Evolutionary conservation across 257 asterid genomes (phyloP), one percentile per base, ranked within the genome.

Genomic region (Nicotiana sylvestris): DNA sequence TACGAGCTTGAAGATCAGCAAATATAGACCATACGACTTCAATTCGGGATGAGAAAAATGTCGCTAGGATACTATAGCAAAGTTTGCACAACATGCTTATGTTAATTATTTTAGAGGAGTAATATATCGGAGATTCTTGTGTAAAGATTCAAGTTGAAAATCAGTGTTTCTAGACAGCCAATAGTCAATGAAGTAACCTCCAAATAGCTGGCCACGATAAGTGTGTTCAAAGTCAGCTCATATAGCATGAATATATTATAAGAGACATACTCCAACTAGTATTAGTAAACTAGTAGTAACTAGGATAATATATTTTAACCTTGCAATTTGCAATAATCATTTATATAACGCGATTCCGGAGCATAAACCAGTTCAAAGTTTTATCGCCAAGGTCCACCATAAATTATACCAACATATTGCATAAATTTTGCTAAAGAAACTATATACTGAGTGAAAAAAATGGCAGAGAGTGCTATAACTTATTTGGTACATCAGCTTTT

Each of bases 391-490:
- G 4, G 9, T 74, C 80, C 61, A 58, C 3, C 12, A 6, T 13
- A 1, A 12, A 12, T 13, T 10, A 72, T 2, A 72, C 1, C 61
- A 46, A 6, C 8, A 74, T 49, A 6, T 74, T 46, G 61, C 39
- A 49, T 25, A 12, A 46, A 74, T 0, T 6, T 46, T 46, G 21
- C 13, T 21, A 6, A 25, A 72, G 25, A 72, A 25, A 72, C 6
- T 6, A n/a, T 70, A 25, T 70, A 46, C 8, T 16, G 17, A 0
- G 62, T 9, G 80, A 18, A 13, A 43, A 53, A 9, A 61, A 88
- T 87, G 91, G 91, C 86, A 30, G 86, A 85, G 65, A 5, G 79
- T 11, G 79, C 87, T 2, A 81, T 88, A 2, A 12, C 81, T n/a
- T 83, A 82, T 68, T 33, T 77, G 68, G 7, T 89, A 6, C 21